Conservation (phyloP, 805 yeast genomes). For the Spathaspora girioi region DNA sequence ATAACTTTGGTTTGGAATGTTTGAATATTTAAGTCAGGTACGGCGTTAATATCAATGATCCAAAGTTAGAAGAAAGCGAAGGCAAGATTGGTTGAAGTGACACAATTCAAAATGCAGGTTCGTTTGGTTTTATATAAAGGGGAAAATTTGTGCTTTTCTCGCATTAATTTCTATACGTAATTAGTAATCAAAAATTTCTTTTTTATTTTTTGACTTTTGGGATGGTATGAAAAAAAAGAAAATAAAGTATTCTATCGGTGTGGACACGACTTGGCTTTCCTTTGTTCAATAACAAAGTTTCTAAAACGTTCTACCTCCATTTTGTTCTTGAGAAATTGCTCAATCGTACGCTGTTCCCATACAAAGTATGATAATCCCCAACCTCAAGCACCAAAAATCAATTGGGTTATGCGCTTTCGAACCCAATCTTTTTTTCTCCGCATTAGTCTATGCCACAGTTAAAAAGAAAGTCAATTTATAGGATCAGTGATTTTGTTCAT, state of each 20-base stretch:
- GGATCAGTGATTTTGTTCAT: background rate
- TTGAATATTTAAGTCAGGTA: background rate
- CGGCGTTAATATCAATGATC: background rate
- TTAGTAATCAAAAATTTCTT: slow-evolving; percentile 2
- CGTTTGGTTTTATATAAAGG: background rate
- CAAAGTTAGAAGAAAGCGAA: background rate
- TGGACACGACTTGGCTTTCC: background rate
- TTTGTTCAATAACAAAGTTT: background rate
- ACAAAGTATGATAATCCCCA: too few relatives aligned
- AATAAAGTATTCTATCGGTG: background rate
- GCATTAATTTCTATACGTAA: slow-evolving; percentile 1
- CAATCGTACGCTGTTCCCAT: too few relatives aligned
- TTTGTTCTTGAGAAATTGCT: too few relatives aligned
- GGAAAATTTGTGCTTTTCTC: background rate
- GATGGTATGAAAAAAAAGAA: background rate
- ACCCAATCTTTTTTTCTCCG: background rate
- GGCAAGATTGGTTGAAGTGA: background rate
- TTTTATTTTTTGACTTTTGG: background rate
- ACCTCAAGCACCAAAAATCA: too few relatives aligned
- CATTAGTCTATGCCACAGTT: background rate
- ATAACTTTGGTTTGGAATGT: background rate
- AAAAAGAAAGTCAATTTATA: background rate
- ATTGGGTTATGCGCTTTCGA: too few relatives aligned
- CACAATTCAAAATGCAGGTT: background rate
- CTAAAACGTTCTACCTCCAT: background rate